Percentiles rank a stretch among this genome's conserved stretches.
These are phyloP conservation scores for Lipomyces orientalis DNA, from an alignment of 805 yeast genomes.

Conservation along the genomic window DNA sequence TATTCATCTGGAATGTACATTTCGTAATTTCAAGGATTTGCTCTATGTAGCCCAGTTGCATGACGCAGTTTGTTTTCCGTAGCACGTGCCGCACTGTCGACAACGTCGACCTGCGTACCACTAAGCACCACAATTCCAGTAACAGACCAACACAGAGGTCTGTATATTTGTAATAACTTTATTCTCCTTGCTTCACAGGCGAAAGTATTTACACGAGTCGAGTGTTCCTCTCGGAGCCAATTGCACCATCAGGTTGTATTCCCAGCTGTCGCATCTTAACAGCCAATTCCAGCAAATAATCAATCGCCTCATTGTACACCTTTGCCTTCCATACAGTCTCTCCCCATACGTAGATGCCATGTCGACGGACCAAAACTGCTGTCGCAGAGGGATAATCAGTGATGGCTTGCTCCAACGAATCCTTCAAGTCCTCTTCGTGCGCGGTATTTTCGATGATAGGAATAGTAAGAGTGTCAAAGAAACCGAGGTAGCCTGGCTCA, in stretches of 20 bases:
- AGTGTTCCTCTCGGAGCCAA: constrained; percentile 39
- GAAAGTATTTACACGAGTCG: neutral
- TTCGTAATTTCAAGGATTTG: neutral
- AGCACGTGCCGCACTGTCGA: neutral
- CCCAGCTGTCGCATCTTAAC: constrained; percentile 79
- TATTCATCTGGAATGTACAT: neutral
- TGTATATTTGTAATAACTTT: neutral
- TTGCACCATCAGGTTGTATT: constrained; percentile 49
- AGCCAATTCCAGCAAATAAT: constrained; percentile 83
- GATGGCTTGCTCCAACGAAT: constrained; percentile 66
- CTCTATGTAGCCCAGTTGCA: neutral
- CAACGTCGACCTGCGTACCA: too few species aligned
- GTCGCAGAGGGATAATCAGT: constrained; percentile 74
- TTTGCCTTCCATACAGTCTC: constrained; percentile 91
- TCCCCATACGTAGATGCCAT: constrained; percentile 98
- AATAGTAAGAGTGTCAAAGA: constrained; percentile 74
- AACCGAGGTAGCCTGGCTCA: constrained; percentile 70
- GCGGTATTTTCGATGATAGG: constrained; percentile 94
- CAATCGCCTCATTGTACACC: constrained; percentile 89
- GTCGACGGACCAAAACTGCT: constrained; percentile 89
- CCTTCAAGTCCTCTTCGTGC: constrained; percentile 82
- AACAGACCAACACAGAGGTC: neutral
- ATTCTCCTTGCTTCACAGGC: neutral
- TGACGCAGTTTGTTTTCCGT: neutral
- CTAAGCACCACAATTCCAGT: neutral